phyloP scores from a whole-genome alignment of 2,329 filamentous ascomycete species.

The Aureobasidium subglaciale region DNA sequence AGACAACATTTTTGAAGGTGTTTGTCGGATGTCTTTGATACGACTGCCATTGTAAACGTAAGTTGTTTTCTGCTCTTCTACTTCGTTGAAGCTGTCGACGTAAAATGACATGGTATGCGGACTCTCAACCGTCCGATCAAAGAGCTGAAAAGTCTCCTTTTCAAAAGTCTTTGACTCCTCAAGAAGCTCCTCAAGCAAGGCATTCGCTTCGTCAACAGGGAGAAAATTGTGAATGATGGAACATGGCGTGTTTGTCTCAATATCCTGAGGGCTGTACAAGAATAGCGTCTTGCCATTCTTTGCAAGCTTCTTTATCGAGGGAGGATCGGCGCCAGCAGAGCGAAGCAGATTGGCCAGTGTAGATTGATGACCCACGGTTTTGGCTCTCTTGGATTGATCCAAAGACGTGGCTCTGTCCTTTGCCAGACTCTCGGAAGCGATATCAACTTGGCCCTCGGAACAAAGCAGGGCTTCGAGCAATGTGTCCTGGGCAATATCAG shows the following conservation, averaged over 20 bases:
- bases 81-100: conserved; percentile 66
- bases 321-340: not conserved
- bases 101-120: conserved; percentile 82
- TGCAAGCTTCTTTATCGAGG: conserved; percentile 42
- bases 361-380: conserved; percentile 37
- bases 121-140: conserved; percentile 77
- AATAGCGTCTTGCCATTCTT: conserved; percentile 78
- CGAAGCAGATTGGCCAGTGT: conserved; percentile 26
- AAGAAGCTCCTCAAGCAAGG: conserved; percentile 67
- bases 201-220: conserved; percentile 61
- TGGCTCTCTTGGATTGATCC: conserved; percentile 16
- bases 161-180: conserved; percentile 65
- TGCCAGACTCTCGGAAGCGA: conserved; percentile 52
- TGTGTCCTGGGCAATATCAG: conserved; percentile 54
- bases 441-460: conserved; percentile 67
- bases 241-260: conserved; percentile 79
- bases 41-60: conserved; percentile 80
- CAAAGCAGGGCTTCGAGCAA: conserved; percentile 74
- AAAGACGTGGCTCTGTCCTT: conserved; percentile 17
- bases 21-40: conserved; percentile 67
- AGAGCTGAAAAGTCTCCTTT: conserved; percentile 71
- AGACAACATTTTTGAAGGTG: conserved; percentile 65
- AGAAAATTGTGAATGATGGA: conserved; percentile 91
- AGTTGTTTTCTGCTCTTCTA: conserved; percentile 62
- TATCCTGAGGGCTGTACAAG: conserved; percentile 72